These are phyloP conservation scores for Penicillium parvum DNA, from an alignment of 495 filamentous ascomycete genomes.

Conservation along the genomic window DNA sequence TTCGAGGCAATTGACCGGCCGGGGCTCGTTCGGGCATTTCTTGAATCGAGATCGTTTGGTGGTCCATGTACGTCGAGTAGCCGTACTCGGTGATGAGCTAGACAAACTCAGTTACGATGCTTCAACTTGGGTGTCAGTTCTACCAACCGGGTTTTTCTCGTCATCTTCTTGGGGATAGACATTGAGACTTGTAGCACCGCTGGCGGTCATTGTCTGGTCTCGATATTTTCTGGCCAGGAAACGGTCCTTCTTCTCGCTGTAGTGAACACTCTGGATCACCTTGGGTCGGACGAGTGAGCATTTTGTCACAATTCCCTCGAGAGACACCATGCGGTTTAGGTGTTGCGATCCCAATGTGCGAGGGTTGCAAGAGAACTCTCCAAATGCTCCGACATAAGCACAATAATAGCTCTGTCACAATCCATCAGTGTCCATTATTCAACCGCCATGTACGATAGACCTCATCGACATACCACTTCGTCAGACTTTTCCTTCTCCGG, in stretches of 20 bases:
- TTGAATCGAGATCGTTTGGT: constrained; percentile 97
- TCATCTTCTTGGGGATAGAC: constrained; percentile 96
- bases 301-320: constrained; percentile 97
- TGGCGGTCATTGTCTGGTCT: constrained; percentile 95
- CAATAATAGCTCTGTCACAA: constrained; percentile 75
- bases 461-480: constrained; percentile 48
- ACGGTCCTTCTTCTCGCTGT: constrained; percentile 74
- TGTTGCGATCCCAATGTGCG: constrained; percentile 83
- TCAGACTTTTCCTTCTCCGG: constrained; percentile 54
- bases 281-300: constrained; percentile 94
- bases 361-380: constrained; percentile 91
- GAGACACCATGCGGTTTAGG: constrained; percentile 92
- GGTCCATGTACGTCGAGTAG: constrained; percentile 90
- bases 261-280: constrained; percentile 96
- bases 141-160: constrained; percentile 60
- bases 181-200: constrained; percentile 75
- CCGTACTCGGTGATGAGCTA: constrained; percentile 89
- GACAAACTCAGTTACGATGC: not conserved
- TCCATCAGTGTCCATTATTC: constrained; percentile 1
- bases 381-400: constrained; percentile 91
- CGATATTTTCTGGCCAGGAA: constrained; percentile 84
- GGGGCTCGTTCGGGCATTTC: constrained; percentile 99
- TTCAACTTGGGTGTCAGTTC: not conserved
- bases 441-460: not conserved
- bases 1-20: constrained; percentile 89